Conservation (phyloP, 345 rosid species). For the Pistacia atlantica region DNA sequence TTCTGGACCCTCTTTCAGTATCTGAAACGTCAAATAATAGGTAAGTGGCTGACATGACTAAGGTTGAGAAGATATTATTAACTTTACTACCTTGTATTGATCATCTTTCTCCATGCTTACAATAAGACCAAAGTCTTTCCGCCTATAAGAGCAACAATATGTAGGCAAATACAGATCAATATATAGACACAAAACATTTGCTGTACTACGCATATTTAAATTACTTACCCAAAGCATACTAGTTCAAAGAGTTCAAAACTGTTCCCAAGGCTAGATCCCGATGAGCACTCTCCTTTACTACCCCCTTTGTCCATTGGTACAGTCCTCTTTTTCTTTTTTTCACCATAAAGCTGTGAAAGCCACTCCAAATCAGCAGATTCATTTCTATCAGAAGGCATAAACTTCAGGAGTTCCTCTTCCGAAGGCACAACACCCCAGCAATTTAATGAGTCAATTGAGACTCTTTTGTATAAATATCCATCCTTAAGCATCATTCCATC, state of each 20-base stretch:
- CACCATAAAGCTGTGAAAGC: slow-evolving; percentile 91
- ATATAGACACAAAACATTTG: slow-evolving; percentile 10
- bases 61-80: slow-evolving; percentile 14
- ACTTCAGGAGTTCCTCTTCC: slow-evolving; percentile 82
- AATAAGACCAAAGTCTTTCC: slow-evolving; percentile 87
- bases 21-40: slow-evolving; percentile 44
- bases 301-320: slow-evolving; percentile 50
- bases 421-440: slow-evolving; percentile 71
- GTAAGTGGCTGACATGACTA: slow-evolving; percentile 21
- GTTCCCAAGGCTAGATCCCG: slow-evolving; percentile 42
- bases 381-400: slow-evolving; percentile 58
- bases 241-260: slow-evolving; percentile 63
- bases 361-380: slow-evolving; percentile 76
- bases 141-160: slow-evolving; percentile 52
- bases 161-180: slow-evolving; percentile 21
- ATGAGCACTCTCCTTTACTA: slow-evolving; percentile 72
- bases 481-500: slow-evolving; percentile 89
- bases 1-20: slow-evolving; percentile 76
- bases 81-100: slow-evolving; percentile 62
- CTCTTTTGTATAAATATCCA: slow-evolving; percentile 81
- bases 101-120: slow-evolving; percentile 87
- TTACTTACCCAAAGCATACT: slow-evolving; percentile 76
- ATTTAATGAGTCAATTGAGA: slow-evolving; percentile 72
- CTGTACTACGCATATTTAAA: slow-evolving; percentile 15
- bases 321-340: slow-evolving; percentile 54